phyloP scores from a whole-genome alignment of 2,329 filamentous ascomycete species.

The Xylaria sp. region DNA sequence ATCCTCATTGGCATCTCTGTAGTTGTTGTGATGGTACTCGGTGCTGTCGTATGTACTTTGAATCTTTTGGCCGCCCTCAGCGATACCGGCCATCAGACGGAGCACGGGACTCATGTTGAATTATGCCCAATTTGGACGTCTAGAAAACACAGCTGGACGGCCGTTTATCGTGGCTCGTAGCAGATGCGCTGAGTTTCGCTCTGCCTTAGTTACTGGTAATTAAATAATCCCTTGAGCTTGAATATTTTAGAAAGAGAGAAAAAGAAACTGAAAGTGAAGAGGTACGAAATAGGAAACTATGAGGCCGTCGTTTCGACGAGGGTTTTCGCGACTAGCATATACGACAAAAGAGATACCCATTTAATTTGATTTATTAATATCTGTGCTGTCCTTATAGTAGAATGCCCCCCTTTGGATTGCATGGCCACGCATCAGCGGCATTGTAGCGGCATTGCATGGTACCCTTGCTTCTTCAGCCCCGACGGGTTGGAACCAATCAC shows the following conservation, averaged over 20 bases:
- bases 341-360: background rate
- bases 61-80: background rate
- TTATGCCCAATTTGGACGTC: background rate
- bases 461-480: slow-evolving; percentile 9
- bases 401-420: slow-evolving; percentile 7
- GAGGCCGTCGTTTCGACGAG: background rate
- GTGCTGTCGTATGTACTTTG: background rate
- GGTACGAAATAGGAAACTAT: background rate
- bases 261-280: background rate
- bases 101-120: slow-evolving; percentile 11
- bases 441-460: slow-evolving; percentile 6
- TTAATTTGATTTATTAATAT: background rate
- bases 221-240: background rate
- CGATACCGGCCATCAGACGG: slow-evolving; percentile 6
- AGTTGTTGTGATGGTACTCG: background rate
- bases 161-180: background rate
- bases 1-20: slow-evolving; percentile 2
- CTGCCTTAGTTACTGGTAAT: background rate
- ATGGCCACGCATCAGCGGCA: background rate
- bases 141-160: background rate
- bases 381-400: slow-evolving; percentile 6
- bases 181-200: background rate
- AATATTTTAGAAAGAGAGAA: background rate
- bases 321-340: background rate
- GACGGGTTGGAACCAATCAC: slow-evolving; percentile 16